Conservation (phyloP, 2,329 filamentous ascomycete genomes). For the Claviceps purpurea region DNA sequence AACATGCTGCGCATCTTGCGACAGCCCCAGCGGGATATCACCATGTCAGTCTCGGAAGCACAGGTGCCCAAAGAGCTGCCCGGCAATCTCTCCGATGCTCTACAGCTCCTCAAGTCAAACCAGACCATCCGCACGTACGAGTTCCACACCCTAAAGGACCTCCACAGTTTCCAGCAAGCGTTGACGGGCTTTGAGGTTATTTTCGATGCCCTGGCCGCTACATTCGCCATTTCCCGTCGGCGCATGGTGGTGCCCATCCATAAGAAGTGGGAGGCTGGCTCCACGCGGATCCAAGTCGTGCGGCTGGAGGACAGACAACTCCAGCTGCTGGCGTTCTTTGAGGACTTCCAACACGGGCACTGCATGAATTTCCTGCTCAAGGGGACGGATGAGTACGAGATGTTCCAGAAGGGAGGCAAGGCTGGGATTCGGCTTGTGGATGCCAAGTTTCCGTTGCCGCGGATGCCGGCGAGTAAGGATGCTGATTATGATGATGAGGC, state of each 20-base stretch:
- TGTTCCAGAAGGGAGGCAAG: conserved; percentile 49
- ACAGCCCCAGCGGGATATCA: conserved; percentile 63
- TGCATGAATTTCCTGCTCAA: conserved; percentile 84
- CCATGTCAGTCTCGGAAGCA: conserved; percentile 59
- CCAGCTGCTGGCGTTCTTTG: conserved; percentile 76
- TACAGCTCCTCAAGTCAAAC: conserved; percentile 42
- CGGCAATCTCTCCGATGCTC: conserved; percentile 47
- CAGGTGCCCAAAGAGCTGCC: conserved; percentile 48
- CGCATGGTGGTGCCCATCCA: conserved; percentile 86
- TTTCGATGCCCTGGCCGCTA: conserved; percentile 58
- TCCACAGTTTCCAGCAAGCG: conserved; percentile 68
- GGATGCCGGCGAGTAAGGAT: conserved; percentile 37
- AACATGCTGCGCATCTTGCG: conserved; percentile 55
- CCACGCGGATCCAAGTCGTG: conserved; percentile 68
- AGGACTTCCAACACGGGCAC: conserved; percentile 73
- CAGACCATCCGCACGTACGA: conserved; percentile 60
- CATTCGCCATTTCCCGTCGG: conserved; percentile 69
- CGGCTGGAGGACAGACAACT: conserved; percentile 55
- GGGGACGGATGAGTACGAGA: conserved; percentile 71
- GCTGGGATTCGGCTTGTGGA: conserved; percentile 69
- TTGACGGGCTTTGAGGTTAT: conserved; percentile 69
- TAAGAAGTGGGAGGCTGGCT: conserved; percentile 84
- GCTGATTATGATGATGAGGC: conserved; percentile 45
- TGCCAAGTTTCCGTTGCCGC: conserved; percentile 78
- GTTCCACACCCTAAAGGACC: conserved; percentile 50